Conservation (phyloP, 208 protist genomes). For the Spongospora subterranea region DNA sequence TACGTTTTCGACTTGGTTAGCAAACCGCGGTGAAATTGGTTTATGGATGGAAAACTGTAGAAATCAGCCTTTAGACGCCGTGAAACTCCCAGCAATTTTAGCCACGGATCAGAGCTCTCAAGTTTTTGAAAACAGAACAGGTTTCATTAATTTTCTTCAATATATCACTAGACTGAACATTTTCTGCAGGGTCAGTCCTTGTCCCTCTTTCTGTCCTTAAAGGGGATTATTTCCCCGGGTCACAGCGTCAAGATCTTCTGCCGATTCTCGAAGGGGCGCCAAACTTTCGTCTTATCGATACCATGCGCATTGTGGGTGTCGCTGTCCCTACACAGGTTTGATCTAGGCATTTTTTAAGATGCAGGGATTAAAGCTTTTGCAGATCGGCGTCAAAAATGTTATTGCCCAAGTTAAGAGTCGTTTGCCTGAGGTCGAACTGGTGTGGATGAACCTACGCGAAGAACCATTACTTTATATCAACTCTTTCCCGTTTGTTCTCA, state of each 20-base stretch:
- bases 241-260: slow-evolving; percentile 1
- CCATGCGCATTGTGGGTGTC: slow-evolving; percentile 15
- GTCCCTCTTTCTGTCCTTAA: slow-evolving; percentile 25
- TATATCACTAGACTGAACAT: neutral
- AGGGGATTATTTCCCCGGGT: slow-evolving; percentile 49
- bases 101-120: neutral
- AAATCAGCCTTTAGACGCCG: neutral
- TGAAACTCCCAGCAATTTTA: slow-evolving; percentile 19
- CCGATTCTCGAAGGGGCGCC: slow-evolving; percentile 2
- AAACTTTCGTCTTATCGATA: slow-evolving; percentile 27
- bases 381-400: slow-evolving; percentile 16
- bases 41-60: slow-evolving; percentile 10
- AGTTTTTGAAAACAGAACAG: slow-evolving; percentile 48
- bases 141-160: neutral
- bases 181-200: neutral
- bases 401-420: slow-evolving; percentile 10
- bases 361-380: neutral
- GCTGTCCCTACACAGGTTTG: slow-evolving; percentile 2
- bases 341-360: neutral
- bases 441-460: slow-evolving; percentile 40
- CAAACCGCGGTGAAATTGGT: slow-evolving; percentile 22
- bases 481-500: slow-evolving; percentile 32
- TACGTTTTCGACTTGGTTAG: slow-evolving; percentile 30
- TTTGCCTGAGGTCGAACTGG: neutral
- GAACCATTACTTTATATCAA: slow-evolving; percentile 50